Conservation (phyloP, 176 grass and related monocot species). For the Canna indica region DNA sequence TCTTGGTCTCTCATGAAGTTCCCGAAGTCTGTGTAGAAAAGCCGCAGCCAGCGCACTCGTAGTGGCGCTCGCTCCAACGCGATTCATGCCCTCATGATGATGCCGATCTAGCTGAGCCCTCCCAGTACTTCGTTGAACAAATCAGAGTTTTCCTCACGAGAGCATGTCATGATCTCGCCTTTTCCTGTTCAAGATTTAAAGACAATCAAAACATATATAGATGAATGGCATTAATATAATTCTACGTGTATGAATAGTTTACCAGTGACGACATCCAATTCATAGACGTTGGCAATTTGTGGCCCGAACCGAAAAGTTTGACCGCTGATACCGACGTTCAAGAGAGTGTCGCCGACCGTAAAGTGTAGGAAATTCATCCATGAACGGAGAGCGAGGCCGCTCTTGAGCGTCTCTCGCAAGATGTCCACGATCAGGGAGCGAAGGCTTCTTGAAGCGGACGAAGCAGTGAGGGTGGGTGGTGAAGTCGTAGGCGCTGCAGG, state of each 20-base stretch:
- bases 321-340: conserved; percentile 62
- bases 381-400: conserved; percentile 32
- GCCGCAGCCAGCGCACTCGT: conserved; percentile 31
- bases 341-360: conserved; percentile 62
- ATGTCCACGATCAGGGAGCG: too few species aligned
- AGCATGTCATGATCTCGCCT: conserved; percentile 43
- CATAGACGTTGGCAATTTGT: conserved; percentile 53
- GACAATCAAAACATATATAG: background rate
- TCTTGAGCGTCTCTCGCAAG: conserved; percentile 29
- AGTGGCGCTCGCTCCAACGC: conserved; percentile 21
- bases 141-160: conserved; percentile 25
- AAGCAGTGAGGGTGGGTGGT: too few species aligned
- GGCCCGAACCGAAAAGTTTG: conserved; percentile 54
- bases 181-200: conserved; percentile 27
- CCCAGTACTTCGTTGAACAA: conserved; percentile 48
- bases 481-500: too few species aligned
- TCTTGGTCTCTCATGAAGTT: conserved; percentile 43
- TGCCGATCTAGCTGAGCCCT: conserved; percentile 46
- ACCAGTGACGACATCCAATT: conserved; percentile 69
- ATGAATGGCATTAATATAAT: background rate
- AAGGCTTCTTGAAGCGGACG: too few species aligned
- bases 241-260: background rate
- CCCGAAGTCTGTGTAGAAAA: conserved; percentile 31
- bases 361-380: conserved; percentile 51
- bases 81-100: conserved; percentile 55